Conservation (phyloP, 2,329 filamentous ascomycete genomes). For the Diaporthe vexans region DNA sequence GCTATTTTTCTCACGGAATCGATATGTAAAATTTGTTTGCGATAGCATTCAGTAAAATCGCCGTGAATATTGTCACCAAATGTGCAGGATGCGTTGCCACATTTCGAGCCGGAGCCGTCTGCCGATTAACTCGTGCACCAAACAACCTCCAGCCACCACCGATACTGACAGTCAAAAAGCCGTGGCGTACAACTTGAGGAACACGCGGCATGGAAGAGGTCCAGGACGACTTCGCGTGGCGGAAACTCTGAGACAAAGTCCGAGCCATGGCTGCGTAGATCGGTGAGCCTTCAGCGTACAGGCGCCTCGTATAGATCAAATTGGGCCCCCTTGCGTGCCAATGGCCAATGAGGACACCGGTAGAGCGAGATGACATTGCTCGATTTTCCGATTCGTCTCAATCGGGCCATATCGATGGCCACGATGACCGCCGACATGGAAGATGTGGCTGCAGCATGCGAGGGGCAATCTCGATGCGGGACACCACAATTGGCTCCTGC, state of each 20-base stretch:
- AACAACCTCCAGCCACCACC: too few species aligned
- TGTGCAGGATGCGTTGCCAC: not conserved
- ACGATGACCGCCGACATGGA: conserved; percentile 26
- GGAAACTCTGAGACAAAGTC: conserved; percentile 37
- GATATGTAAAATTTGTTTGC: not conserved
- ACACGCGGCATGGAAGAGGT: not conserved
- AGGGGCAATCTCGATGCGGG: conserved; percentile 24
- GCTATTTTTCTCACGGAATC: too few species aligned
- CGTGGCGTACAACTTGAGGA: not conserved
- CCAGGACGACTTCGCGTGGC: conserved; percentile 21
- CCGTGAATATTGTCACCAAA: not conserved
- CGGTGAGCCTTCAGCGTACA: conserved; percentile 40
- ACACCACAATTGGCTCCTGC: conserved; percentile 7
- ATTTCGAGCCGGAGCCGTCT: not conserved
- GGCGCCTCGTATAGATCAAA: conserved; percentile 42
- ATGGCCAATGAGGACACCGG: conserved; percentile 35
- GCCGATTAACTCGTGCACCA: not conserved
- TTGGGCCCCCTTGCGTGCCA: conserved; percentile 9
- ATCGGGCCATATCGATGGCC: conserved; percentile 32
- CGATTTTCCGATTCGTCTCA: conserved; percentile 38
- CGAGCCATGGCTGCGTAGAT: conserved; percentile 42
- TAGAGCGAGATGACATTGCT: conserved; percentile 41
- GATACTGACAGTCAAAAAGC: not conserved
- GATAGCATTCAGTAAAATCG: not conserved
- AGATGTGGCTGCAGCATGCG: conserved; percentile 27